These are phyloP conservation scores for Alternaria sp. DNA, from an alignment of 2,329 filamentous ascomycete species.

Conservation along the genomic window DNA sequence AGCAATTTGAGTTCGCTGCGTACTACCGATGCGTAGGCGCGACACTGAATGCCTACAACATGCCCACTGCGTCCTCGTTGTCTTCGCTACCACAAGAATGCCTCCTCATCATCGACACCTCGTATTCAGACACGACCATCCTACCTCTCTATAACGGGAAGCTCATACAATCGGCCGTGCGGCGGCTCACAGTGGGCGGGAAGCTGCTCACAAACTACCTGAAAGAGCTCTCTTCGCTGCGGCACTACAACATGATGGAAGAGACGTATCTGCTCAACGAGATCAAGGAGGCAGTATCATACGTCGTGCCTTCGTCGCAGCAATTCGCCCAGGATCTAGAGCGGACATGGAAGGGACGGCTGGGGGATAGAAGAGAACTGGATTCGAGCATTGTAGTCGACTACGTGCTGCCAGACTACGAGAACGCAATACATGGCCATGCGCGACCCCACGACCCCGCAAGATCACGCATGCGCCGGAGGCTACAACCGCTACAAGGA, in stretches of 20 bases:
- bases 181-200: slow-evolving; percentile 88
- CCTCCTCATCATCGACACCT: slow-evolving; percentile 87
- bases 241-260: slow-evolving; percentile 95
- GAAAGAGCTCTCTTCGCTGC: slow-evolving; percentile 85
- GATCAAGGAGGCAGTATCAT: slow-evolving; percentile 91
- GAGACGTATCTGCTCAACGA: slow-evolving; percentile 94
- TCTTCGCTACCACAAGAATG: slow-evolving; percentile 73
- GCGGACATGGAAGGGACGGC: slow-evolving; percentile 73
- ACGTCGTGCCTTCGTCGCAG: slow-evolving; percentile 71
- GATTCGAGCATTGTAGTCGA: slow-evolving; percentile 75
- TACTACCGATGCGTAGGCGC: slow-evolving; percentile 80
- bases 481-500: slow-evolving; percentile 58
- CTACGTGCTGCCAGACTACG: slow-evolving; percentile 88
- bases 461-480: slow-evolving; percentile 62
- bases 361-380: slow-evolving; percentile 66
- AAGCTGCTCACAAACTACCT: slow-evolving; percentile 94
- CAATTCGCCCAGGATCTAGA: slow-evolving; percentile 79
- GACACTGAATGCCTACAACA: slow-evolving; percentile 80
- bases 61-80: slow-evolving; percentile 54
- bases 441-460: slow-evolving; percentile 79
- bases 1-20: slow-evolving; percentile 91
- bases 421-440: slow-evolving; percentile 69
- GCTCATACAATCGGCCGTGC: slow-evolving; percentile 80
- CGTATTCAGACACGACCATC: slow-evolving; percentile 91
- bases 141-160: slow-evolving; percentile 84